Percentiles rank a stretch among this genome's conserved stretches.
These are phyloP conservation scores for Graphilbum fragrans DNA, from an alignment of 2,329 filamentous ascomycete genomes.

Conservation along the genomic window DNA sequence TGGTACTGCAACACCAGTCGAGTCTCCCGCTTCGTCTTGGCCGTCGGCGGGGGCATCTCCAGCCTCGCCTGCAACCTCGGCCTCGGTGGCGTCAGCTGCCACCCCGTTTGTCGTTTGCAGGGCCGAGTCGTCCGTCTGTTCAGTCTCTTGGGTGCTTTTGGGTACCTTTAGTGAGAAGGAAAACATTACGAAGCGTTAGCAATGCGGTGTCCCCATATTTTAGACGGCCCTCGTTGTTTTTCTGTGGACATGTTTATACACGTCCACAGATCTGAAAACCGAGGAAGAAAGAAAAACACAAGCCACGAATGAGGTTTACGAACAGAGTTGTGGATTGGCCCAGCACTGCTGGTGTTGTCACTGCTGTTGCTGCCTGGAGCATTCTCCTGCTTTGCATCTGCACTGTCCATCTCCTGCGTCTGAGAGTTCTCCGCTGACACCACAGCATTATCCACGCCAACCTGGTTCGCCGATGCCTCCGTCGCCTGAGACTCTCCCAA, in stretches of 20 bases:
- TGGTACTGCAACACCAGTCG: too few species aligned
- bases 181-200: constrained; percentile 6
- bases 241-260: neutral
- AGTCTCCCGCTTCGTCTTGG: constrained; percentile 16
- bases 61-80: constrained; percentile 13
- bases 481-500: constrained; percentile 6
- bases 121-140: constrained; percentile 10
- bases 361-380: constrained; percentile 3
- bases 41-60: constrained; percentile 19
- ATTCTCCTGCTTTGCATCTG: constrained; percentile 4
- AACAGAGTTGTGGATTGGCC: constrained; percentile 8
- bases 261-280: neutral
- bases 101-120: constrained; percentile 12
- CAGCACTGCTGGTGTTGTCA: constrained; percentile 3
- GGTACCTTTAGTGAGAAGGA: neutral
- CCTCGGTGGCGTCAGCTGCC: constrained; percentile 15
- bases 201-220: neutral
- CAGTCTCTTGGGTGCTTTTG: constrained; percentile 1
- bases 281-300: neutral
- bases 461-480: constrained; percentile 2
- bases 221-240: neutral
- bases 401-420: constrained; percentile 6
- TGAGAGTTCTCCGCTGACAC: constrained; percentile 3
- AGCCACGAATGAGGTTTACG: constrained; percentile 5
- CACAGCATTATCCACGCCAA: constrained; percentile 4